Evolutionary conservation across 2,329 filamentous ascomycete species (phyloP), one percentile per base, ranked within the genome.

Genomic region (Hawksworthiomyces lignivorus): DNA sequence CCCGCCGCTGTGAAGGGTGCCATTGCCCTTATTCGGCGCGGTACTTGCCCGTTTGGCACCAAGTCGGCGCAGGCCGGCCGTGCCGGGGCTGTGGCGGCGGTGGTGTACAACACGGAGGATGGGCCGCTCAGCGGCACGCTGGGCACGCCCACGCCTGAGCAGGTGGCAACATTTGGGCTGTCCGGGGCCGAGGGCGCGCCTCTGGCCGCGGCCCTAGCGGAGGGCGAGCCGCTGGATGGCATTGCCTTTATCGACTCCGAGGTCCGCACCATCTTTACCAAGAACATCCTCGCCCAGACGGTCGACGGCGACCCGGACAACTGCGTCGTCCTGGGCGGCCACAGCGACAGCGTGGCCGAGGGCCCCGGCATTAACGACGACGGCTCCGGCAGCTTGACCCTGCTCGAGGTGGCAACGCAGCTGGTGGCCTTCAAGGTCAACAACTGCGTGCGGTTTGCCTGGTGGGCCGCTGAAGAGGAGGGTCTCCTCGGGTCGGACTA

Each of bases 351-450:
- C 47, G 79, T 82, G 14, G 55, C 65, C 1, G 78, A 74, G 39
- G 79, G 80, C 1, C 77, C 79, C 1, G 84, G 84, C 17, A 87
- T 88, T 68, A 88, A 88, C 58, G 84, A 88, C 52, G 82, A 88
- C 53, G 84, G 84, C 35, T 81, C 79, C 4, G 84, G 84, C 42
- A 77, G 72, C 26, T 53, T 78, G 41, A 72, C 75, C 1, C 62
- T 82, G 5, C 69, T 83, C 29, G 79, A 83, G 55, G 65, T 83
- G 8, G 78, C 79, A 2, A 70, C 67, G 3, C 75, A 79, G 49
- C 63, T 82, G 43, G 60, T 69, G 19, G 67, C 69, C 17, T 82
- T 73, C 59, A 61, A 59, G 26, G 75, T 81, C 51, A 74, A 74
- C 56, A 82, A 82, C 63, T 79, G 75, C 50, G 75, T 82, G 17